A percentile compares a stretch with the other conserved stretches of the same genome.
phyloP scores from a whole-genome alignment of 768 basidiomycete species.

The Phanerochaete sordida region DNA sequence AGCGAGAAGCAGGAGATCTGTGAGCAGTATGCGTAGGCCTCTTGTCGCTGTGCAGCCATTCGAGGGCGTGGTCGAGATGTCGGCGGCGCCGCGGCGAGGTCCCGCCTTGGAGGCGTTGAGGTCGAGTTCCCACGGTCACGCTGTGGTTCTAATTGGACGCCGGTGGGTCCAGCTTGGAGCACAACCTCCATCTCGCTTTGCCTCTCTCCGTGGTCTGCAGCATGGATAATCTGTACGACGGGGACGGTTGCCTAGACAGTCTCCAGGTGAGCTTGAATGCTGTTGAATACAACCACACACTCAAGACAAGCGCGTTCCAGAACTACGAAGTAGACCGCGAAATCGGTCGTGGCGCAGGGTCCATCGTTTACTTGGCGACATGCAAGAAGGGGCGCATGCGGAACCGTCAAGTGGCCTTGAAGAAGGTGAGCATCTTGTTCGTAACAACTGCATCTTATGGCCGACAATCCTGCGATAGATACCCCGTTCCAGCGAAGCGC shows the following conservation, averaged over 20 bases:
- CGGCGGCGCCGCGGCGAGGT: too few species aligned
- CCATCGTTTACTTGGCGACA: conserved; percentile 36
- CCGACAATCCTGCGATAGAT: neutral
- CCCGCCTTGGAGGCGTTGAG: too few species aligned
- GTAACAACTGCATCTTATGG: neutral
- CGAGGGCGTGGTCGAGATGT: too few species aligned
- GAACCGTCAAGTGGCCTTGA: conserved; percentile 39
- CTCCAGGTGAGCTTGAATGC: neutral
- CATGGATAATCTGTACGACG: neutral
- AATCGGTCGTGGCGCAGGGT: conserved; percentile 23
- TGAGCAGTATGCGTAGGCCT: too few species aligned
- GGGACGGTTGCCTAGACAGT: neutral
- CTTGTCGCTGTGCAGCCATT: too few species aligned
- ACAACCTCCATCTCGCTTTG: too few species aligned
- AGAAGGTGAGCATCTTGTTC: conserved; percentile 30
- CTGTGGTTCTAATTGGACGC: too few species aligned
- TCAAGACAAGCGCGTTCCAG: conserved; percentile 18
- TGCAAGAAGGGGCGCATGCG: conserved; percentile 44
- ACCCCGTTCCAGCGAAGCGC: neutral
- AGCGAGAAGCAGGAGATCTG: too few species aligned
- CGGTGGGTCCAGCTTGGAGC: too few species aligned
- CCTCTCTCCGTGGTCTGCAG: too few species aligned
- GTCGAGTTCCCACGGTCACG: neutral
- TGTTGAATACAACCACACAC: too few species aligned
- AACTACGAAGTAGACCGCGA: conserved; percentile 38